A percentile compares a stretch with the other conserved stretches of the same genome.
phyloP scores from a whole-genome alignment of 2,329 filamentous ascomycete genomes.

The Tolypocladium inflatum region DNA sequence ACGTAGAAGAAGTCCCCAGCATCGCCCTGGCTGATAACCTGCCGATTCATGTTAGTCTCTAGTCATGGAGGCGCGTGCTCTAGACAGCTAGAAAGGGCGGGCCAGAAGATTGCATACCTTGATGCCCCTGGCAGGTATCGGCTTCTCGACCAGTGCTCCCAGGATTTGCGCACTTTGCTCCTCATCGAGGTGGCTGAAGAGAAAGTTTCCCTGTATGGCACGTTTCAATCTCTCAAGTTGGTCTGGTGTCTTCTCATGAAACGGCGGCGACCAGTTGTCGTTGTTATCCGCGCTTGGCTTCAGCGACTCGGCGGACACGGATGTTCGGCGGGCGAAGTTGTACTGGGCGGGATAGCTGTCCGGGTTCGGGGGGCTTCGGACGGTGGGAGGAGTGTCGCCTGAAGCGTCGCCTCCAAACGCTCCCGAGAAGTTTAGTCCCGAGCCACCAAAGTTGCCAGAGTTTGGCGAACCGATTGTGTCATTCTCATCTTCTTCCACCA shows the following conservation, averaged over 20 bases:
- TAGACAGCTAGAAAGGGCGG: not conserved
- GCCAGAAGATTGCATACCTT: conserved; percentile 36
- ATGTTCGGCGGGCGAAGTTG: conserved; percentile 86
- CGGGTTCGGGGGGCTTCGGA: conserved; percentile 41
- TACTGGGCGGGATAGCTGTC: conserved; percentile 84
- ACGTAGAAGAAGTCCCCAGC: conserved; percentile 97
- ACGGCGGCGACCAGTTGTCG: conserved; percentile 84
- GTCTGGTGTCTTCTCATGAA: conserved; percentile 72
- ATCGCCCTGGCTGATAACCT: conserved; percentile 93
- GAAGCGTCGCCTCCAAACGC: conserved; percentile 44
- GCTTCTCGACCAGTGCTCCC: conserved; percentile 86
- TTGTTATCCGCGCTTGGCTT: conserved; percentile 77
- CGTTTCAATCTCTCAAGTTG: conserved; percentile 71
- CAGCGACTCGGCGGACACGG: conserved; percentile 91
- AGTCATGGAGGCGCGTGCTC: not conserved
- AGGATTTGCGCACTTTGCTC: conserved; percentile 84
- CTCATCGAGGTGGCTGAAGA: conserved; percentile 91
- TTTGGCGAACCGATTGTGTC: conserved; percentile 59
- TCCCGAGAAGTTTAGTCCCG: conserved; percentile 35
- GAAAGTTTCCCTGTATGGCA: conserved; percentile 81
- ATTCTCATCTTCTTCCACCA: conserved; percentile 78
- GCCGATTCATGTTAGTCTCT: conserved; percentile 18
- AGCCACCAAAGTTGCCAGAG: conserved; percentile 15
- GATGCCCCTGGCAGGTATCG: conserved; percentile 82
- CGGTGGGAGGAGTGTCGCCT: conserved; percentile 34